Conservation (phyloP, 208 protist species). For the Giardia duodenalis region DNA sequence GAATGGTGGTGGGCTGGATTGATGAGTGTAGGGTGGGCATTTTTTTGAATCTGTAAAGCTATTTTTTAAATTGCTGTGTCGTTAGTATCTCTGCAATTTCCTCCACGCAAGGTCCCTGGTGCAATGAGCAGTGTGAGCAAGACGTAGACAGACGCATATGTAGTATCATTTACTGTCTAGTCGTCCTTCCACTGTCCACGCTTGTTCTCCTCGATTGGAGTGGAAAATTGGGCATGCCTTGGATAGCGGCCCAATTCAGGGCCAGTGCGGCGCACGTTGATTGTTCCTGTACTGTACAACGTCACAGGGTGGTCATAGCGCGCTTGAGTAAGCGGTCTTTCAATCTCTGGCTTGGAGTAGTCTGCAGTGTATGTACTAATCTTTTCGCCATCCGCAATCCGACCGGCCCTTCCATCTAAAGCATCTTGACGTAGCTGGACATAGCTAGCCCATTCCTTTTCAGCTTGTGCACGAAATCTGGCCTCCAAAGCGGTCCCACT, state of each 20-base stretch:
- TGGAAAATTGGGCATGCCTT: neutral
- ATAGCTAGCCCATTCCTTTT: neutral
- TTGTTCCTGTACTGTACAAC: neutral
- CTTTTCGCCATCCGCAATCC: neutral
- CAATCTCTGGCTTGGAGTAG: neutral
- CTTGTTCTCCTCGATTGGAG: neutral
- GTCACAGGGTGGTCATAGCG: neutral
- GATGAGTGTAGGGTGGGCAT: no score
- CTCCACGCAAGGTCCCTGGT: neutral
- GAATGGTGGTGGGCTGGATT: neutral
- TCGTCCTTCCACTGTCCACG: slow-evolving; percentile 1
- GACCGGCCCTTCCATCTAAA: neutral
- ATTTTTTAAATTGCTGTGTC: no score
- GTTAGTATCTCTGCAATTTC: neutral
- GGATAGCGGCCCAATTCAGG: neutral
- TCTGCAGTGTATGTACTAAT: neutral
- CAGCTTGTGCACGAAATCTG: neutral
- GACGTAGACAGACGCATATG: no score
- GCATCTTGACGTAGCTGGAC: neutral
- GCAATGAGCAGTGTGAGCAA: neutral
- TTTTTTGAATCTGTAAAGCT: no score
- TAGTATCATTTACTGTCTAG: neutral
- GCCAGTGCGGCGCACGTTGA: neutral
- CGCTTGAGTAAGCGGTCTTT: neutral
- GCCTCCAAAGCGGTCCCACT: neutral